phyloP scores from a whole-genome alignment of 768 basidiomycete genomes.

The Amanita thiersii region DNA sequence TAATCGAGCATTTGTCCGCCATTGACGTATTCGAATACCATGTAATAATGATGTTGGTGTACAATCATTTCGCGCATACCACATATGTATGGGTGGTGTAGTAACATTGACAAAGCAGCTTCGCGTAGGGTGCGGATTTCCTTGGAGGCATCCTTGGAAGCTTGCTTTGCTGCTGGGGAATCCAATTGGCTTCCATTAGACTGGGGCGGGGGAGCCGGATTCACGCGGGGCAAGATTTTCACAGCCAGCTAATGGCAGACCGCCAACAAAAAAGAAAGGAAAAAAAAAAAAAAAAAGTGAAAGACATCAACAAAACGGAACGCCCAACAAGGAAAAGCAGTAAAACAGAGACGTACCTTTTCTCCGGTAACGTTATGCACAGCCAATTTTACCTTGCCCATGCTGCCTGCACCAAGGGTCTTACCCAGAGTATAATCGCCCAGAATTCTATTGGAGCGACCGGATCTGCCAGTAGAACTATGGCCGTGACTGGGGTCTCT shows the following conservation, averaged over 20 bases:
- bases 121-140: conserved; percentile 95
- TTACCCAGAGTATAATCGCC: conserved; percentile 96
- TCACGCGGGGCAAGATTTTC: conserved; percentile 91
- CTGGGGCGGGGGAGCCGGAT: conserved; percentile 47
- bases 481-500: conserved; percentile 18
- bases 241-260: conserved; percentile 70
- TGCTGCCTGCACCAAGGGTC: conserved; percentile 94
- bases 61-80: conserved; percentile 99
- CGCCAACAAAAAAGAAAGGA: neutral
- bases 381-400: conserved; percentile 98
- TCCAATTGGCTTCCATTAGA: conserved; percentile 40
- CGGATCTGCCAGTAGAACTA: conserved; percentile 17
- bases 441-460: conserved; percentile 52
- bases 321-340: conserved; percentile 9
- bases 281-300: conserved; percentile 4
- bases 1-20: conserved; percentile 99
- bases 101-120: conserved; percentile 88
- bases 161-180: conserved; percentile 64
- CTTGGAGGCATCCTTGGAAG: conserved; percentile 86
- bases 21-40: conserved; percentile 98
- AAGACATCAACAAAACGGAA: conserved; percentile 8
- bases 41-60: conserved; percentile 98
- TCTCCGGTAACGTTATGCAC: conserved; percentile 84
- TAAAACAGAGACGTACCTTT: conserved; percentile 74
- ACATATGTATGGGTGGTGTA: conserved; percentile 98